Conservation (phyloP, 164 flowering plant genomes). For the Aristolochia fimbriata region DNA sequence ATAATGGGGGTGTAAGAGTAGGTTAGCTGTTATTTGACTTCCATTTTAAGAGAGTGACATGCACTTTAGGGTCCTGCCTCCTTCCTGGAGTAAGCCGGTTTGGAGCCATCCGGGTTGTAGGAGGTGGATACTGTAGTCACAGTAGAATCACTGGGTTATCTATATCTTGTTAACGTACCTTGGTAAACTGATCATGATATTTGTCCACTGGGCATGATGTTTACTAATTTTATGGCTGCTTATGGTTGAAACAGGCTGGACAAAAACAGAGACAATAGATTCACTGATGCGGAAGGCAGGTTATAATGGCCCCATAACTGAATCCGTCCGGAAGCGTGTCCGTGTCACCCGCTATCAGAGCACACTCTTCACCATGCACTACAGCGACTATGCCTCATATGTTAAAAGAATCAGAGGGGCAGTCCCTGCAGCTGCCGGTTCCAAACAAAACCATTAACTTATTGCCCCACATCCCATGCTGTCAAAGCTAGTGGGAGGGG, state of each 20-base stretch:
- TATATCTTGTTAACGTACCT: too few relatives aligned
- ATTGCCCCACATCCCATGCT: neutral
- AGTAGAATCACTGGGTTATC: too few relatives aligned
- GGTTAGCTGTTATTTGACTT: too few relatives aligned
- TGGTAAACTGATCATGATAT: too few relatives aligned
- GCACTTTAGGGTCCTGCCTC: too few relatives aligned
- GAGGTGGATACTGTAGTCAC: too few relatives aligned
- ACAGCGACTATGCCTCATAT: conserved; percentile 57
- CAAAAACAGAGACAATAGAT: conserved; percentile 72
- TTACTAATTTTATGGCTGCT: neutral
- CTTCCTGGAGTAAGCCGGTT: too few relatives aligned
- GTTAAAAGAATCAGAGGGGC: conserved; percentile 58
- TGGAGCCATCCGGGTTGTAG: too few relatives aligned
- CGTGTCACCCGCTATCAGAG: conserved; percentile 86
- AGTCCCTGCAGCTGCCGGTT: conserved; percentile 36
- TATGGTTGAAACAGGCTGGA: conserved; percentile 50
- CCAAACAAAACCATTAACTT: conserved; percentile 32
- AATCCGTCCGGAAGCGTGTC: conserved; percentile 55
- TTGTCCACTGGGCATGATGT: too few relatives aligned
- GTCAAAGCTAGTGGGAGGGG: neutral
- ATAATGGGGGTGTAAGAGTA: too few relatives aligned
- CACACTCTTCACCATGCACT: conserved; percentile 75
- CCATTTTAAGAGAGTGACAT: too few relatives aligned
- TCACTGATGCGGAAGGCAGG: conserved; percentile 94
- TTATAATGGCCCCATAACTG: conserved; percentile 61